Conservation (phyloP, 176 grass and related monocot genomes). For the Puccinellia tenuiflora region DNA sequence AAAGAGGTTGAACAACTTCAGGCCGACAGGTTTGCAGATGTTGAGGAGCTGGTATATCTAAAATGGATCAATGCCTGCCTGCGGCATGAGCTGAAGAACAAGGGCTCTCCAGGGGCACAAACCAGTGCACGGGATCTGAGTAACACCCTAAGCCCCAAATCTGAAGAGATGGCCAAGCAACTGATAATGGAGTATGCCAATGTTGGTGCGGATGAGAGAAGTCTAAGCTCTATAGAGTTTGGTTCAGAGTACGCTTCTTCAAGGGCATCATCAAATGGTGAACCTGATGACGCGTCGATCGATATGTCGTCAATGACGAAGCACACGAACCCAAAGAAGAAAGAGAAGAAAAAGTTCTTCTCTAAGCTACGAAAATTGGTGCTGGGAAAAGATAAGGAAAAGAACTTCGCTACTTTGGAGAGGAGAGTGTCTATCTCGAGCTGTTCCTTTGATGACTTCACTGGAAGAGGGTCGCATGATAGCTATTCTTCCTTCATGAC, state of each 20-base stretch:
- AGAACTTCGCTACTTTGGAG: slow-evolving; percentile 20
- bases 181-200: slow-evolving; percentile 87
- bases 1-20: slow-evolving; percentile 72
- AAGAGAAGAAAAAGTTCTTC: slow-evolving; percentile 57
- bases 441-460: slow-evolving; percentile 55
- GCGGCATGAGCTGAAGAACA: slow-evolving; percentile 77
- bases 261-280: slow-evolving; percentile 46
- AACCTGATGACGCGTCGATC: slow-evolving; percentile 37
- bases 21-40: slow-evolving; percentile 67
- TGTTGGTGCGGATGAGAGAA: slow-evolving; percentile 42
- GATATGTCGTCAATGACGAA: slow-evolving; percentile 37
- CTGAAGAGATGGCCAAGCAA: slow-evolving; percentile 85
- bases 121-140: slow-evolving; percentile 70
- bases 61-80: slow-evolving; percentile 99
- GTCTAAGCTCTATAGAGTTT: slow-evolving; percentile 40
- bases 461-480: slow-evolving; percentile 45
- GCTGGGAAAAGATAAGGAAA: slow-evolving; percentile 58
- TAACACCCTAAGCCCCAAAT: slow-evolving; percentile 72
- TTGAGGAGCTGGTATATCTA: slow-evolving; percentile 92
- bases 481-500: slow-evolving; percentile 60
- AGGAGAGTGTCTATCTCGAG: slow-evolving; percentile 50
- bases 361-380: slow-evolving; percentile 74
- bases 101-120: slow-evolving; percentile 45
- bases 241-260: slow-evolving; percentile 73
- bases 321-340: slow-evolving; percentile 37